Conservation (phyloP, 208 protist genomes). For the Vickermania spadyakhi region DNA sequence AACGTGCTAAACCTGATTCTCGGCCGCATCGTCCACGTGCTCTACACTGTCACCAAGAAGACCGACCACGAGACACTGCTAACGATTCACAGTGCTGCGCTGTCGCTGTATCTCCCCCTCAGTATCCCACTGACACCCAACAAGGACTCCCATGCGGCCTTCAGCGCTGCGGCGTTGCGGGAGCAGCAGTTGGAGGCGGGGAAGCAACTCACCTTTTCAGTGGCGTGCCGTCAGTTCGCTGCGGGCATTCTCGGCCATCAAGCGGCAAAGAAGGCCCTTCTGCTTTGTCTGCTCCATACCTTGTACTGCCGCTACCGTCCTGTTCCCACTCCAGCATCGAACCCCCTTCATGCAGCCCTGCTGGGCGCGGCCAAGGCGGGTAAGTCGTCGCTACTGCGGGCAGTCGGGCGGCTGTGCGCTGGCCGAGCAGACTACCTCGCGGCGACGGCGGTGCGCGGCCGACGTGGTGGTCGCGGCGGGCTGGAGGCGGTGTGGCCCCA, state of each 20-base stretch:
- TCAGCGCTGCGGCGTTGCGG: background rate
- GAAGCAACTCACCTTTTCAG: slow-evolving; percentile 9
- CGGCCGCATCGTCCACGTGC: background rate
- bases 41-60: background rate
- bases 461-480: slow-evolving; percentile 8
- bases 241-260: slow-evolving; percentile 46
- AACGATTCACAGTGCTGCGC: background rate
- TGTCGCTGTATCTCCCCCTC: too few relatives aligned
- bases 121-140: too few relatives aligned
- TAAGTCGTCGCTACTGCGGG: slow-evolving; percentile 43
- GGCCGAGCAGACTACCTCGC: slow-evolving; percentile 22
- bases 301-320: slow-evolving; percentile 24
- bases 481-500: slow-evolving; percentile 22
- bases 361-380: slow-evolving; percentile 43
- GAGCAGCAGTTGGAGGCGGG: background rate
- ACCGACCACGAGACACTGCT: background rate
- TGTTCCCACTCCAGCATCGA: slow-evolving; percentile 1
- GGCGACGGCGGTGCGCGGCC: slow-evolving; percentile 33
- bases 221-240: slow-evolving; percentile 17
- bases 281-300: slow-evolving; percentile 42
- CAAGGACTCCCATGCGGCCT: too few relatives aligned
- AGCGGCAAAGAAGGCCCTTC: slow-evolving; percentile 32
- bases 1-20: background rate
- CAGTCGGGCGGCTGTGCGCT: slow-evolving; percentile 24
- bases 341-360: slow-evolving; percentile 22